phyloP scores from a whole-genome alignment of 1,284 basidiomycete genomes.

The Singerocomus inundabilis region DNA sequence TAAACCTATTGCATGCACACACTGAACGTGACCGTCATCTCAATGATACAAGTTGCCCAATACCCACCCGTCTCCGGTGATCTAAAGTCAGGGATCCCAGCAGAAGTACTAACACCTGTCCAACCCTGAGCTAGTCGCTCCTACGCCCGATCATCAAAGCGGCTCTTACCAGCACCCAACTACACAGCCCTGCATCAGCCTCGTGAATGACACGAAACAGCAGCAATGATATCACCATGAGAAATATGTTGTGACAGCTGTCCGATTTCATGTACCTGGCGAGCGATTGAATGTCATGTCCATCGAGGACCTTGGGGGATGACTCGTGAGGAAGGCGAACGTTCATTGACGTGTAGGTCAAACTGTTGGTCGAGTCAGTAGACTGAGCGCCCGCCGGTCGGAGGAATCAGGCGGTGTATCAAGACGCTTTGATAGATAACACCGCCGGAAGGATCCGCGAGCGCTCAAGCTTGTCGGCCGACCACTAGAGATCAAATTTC shows the following conservation, averaged over 20 bases:
- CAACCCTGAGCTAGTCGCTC: conserved; percentile 5
- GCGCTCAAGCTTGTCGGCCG: not conserved
- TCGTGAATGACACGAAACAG: not conserved
- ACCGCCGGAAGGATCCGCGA: not conserved
- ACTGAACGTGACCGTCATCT: not conserved
- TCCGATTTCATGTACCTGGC: conserved; percentile 69
- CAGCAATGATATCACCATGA: conserved; percentile 55
- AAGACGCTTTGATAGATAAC: not conserved
- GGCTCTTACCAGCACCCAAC: conserved; percentile 59
- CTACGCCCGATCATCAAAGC: not conserved
- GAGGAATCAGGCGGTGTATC: too few species aligned
- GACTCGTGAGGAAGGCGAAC: conserved; percentile 4
- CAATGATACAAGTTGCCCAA: not conserved
- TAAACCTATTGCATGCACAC: conserved; percentile 38
- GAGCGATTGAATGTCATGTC: conserved; percentile 44
- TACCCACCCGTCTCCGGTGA: conserved; percentile 69
- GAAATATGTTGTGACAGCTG: conserved; percentile 61
- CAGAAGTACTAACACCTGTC: conserved; percentile 72
- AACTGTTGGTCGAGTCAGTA: not conserved
- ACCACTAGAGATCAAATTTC: too few species aligned
- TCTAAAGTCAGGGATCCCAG: conserved; percentile 80
- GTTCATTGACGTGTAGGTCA: conserved; percentile 15
- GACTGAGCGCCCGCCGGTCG: not conserved
- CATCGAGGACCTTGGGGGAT: conserved; percentile 29
- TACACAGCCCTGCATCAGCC: conserved; percentile 25